Evolutionary conservation across 176 grass and related monocot species (phyloP).

Genomic region (Avena sativa): DNA sequence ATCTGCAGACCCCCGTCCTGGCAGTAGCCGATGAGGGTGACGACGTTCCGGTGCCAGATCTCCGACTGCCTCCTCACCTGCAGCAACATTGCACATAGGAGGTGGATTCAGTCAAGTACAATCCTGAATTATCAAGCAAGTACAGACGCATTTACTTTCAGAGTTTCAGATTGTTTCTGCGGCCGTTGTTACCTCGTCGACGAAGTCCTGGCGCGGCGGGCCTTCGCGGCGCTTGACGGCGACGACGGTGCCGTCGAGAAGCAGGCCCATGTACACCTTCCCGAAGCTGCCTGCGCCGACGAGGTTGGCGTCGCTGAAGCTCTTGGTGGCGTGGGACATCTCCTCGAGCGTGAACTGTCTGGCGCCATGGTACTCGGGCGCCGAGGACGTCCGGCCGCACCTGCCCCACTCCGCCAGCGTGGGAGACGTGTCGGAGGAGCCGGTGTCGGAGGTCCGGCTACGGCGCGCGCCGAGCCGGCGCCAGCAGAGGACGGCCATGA

Average conservation of each 20-base stretch:
- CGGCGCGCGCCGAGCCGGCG: conserved; percentile 34
- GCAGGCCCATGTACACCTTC: conserved; percentile 82
- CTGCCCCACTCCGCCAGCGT: conserved; percentile 82
- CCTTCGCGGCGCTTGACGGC: conserved; percentile 73
- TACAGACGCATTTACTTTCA: neutral
- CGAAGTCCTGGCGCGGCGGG: conserved; percentile 59
- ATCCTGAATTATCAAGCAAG: neutral
- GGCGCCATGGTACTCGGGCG: conserved; percentile 58
- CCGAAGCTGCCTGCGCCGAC: conserved; percentile 88
- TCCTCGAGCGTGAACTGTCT: conserved; percentile 80
- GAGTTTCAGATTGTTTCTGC: neutral
- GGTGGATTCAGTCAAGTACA: neutral
- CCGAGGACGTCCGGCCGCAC: conserved; percentile 54
- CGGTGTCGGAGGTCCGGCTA: conserved; percentile 77
- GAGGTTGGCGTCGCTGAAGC: conserved; percentile 79
- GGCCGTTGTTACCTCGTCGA: conserved; percentile 53
- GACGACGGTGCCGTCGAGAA: conserved; percentile 90
- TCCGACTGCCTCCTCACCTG: conserved; percentile 74
- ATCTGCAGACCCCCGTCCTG: conserved; percentile 84
- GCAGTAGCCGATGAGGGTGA: conserved; percentile 84
- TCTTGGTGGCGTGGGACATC: conserved; percentile 80
- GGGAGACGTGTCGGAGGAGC: conserved; percentile 74
- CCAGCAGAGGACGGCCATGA: conserved; percentile 47
- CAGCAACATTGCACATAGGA: neutral
- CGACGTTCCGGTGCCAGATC: conserved; percentile 84